Evolutionary conservation across 2,329 filamentous ascomycete species (phyloP), one percentile per base, ranked within the genome.

Genomic region (Aspergillus flavus): DNA sequence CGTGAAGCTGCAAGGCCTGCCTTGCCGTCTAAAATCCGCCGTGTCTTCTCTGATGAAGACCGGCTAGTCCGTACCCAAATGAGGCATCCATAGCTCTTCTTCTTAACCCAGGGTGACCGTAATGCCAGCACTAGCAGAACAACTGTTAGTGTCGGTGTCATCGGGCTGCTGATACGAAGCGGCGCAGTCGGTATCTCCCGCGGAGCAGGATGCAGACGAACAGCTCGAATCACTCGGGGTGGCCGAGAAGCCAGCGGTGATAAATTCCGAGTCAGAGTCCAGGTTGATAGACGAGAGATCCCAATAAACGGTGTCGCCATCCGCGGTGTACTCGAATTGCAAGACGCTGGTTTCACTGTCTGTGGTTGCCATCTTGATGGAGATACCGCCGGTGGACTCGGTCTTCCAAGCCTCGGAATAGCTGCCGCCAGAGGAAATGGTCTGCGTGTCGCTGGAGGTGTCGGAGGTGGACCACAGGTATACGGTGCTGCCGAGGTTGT

Each of bases 71-170:
- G n/a, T n/a, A 7, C 16, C 9, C 39, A 16, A 41, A 19, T 41
- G 6, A n/a, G 2, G 16, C 26, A 30, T 7, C 4, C 14, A 6
- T 11, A 10, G 2, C 12, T 53, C 50, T 1, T 36, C 9, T 3
- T 39, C 36, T 60, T 66, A 70, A 61, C 72, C 72, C 34, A 75
- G 32, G 12, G 62, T 72, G 75, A 86, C 45, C 80, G 84, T 66
- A 65, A 78, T 64, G 62, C 70, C 63, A 32, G 68, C 64, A 14
- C 61, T 61, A 32, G 71, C 34, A 5, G 61, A 43, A 43, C 73
- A 75, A 54, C 66, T 68, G 41, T 64, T 62, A 54, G 72, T 75
- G 58, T 73, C 67, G 36, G 67, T 58, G 59, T 75, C 73, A 57
- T 73, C 68, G 10, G 73, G 68, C 2, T 66, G 46, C 67, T 74